Evolutionary conservation across 2,329 filamentous ascomycete genomes (phyloP).

Genomic region (Diplodia sapinea): DNA sequence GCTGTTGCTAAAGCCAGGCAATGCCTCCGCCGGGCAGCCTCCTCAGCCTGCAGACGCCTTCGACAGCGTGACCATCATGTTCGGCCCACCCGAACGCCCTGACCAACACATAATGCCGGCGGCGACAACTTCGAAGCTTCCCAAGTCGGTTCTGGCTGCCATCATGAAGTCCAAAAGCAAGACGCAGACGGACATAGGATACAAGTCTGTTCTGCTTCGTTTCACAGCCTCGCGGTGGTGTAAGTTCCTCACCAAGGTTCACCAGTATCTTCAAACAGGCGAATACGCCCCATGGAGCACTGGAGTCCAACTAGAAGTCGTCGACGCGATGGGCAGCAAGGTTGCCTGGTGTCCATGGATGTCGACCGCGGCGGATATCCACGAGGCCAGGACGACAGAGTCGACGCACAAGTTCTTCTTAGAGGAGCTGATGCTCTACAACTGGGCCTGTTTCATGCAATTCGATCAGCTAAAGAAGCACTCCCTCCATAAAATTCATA

Average conservation of each 20-base stretch:
- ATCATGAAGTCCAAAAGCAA: slow-evolving; percentile 2
- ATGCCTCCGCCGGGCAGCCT: not conserved
- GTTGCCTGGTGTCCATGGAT: not conserved
- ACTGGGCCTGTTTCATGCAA: not conserved
- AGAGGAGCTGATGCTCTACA: slow-evolving; percentile 1
- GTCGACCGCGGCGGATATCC: not conserved
- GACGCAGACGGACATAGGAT: not conserved
- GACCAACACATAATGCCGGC: not conserved
- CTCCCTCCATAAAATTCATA: not conserved
- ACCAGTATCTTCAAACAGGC: not conserved
- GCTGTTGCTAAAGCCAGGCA: not conserved
- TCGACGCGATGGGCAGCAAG: not conserved
- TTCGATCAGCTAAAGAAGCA: not conserved
- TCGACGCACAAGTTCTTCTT: not conserved
- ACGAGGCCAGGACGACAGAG: not conserved
- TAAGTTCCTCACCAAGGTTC: not conserved
- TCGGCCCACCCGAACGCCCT: not conserved
- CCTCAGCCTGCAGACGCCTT: not conserved
- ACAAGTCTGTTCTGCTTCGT: not conserved
- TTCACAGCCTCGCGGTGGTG: not conserved
- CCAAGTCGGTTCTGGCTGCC: not conserved
- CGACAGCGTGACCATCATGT: not conserved
- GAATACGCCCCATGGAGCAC: not conserved
- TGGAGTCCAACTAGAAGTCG: not conserved
- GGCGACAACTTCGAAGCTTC: not conserved